Conservation (phyloP, 768 basidiomycete species). For the Podaxis sp. region DNA sequence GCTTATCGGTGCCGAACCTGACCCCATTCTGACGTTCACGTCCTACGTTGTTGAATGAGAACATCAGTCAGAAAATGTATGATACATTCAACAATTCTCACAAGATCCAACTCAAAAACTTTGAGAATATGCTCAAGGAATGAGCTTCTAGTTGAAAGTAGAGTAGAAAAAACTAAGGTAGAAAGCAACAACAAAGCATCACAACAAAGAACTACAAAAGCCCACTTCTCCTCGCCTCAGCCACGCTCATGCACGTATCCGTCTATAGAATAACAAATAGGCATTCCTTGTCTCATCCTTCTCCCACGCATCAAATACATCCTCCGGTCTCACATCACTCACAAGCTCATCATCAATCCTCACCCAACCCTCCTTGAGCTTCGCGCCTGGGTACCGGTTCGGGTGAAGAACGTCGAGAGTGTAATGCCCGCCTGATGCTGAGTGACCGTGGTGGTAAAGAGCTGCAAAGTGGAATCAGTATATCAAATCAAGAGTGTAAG, state of each 20-base stretch:
- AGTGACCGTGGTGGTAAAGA: conserved; percentile 89
- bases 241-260: conserved; percentile 27
- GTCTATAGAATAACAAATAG: conserved; percentile 83
- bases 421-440: conserved; percentile 92
- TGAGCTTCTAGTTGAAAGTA: neutral
- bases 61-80: neutral
- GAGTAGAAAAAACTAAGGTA: neutral
- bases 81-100: neutral
- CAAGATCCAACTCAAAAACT: neutral
- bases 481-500: neutral
- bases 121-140: neutral
- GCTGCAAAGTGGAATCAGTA: conserved; percentile 35
- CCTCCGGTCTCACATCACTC: conserved; percentile 64
- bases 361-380: conserved; percentile 73
- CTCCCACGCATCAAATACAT: conserved; percentile 68
- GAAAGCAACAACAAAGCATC: neutral
- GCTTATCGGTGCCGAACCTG: neutral
- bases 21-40: neutral
- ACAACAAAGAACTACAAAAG: neutral
- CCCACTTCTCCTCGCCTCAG: neutral
- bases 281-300: conserved; percentile 58
- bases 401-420: conserved; percentile 87
- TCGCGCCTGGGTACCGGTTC: conserved; percentile 43
- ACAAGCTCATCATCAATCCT: conserved; percentile 93
- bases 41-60: neutral